Conservation (phyloP, 495 filamentous ascomycete genomes). For the Penicillium alfredii region DNA sequence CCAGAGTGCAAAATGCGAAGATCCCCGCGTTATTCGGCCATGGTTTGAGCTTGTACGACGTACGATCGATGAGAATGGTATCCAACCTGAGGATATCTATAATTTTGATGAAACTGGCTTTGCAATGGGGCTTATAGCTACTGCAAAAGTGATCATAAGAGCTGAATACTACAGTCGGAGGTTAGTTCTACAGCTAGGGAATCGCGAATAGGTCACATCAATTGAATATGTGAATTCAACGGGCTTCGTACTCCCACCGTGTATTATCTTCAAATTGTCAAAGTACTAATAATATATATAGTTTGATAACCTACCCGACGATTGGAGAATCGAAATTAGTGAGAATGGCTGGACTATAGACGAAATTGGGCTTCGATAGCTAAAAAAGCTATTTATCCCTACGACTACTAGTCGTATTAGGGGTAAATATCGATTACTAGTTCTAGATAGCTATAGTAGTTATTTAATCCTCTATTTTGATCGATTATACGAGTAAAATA, state of each 20-base stretch:
- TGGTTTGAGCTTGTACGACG: too few species aligned
- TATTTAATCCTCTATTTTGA: not conserved
- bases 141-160: not conserved
- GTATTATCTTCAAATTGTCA: conserved; percentile 5
- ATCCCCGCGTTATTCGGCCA: too few species aligned
- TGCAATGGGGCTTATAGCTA: conserved; percentile 2
- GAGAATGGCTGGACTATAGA: not conserved
- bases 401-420: not conserved
- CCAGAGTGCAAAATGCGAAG: too few species aligned
- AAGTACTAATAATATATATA: not conserved
- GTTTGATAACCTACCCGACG: not conserved
- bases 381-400: not conserved
- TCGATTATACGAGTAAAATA: not conserved
- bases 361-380: not conserved
- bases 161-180: not conserved
- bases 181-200: conserved; percentile 4
- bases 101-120: conserved; percentile 8
- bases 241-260: not conserved
- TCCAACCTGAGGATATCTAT: not conserved
- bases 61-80: too few species aligned
- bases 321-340: not conserved
- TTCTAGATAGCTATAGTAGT: too few species aligned
- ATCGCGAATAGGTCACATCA: not conserved
- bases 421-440: not conserved
- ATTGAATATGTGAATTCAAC: not conserved